Evolutionary conservation across 257 asterid genomes (phyloP).

Genomic region (Eustoma russellianum): DNA sequence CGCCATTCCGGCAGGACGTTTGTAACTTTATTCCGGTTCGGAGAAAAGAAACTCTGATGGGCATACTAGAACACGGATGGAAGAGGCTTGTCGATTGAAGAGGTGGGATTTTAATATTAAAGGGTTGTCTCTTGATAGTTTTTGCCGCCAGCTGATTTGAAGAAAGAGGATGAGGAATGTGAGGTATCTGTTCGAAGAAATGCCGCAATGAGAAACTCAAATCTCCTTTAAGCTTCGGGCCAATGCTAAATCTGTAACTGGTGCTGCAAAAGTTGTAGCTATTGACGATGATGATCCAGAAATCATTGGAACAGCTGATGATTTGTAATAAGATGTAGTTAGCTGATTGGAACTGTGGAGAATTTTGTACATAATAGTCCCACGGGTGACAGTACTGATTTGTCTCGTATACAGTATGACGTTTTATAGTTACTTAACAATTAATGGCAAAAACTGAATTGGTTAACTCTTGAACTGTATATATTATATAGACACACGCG

Average conservation of each 20-base stretch:
- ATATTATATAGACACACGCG: too few species aligned
- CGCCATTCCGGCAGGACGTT: slow-evolving; percentile 66
- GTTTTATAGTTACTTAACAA: not conserved
- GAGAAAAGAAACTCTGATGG: slow-evolving; percentile 44
- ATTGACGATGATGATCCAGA: slow-evolving; percentile 45
- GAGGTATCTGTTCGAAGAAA: slow-evolving; percentile 14
- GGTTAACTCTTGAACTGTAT: too few species aligned
- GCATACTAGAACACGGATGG: slow-evolving; percentile 68
- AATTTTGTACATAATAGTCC: slow-evolving; percentile 29
- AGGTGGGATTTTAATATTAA: slow-evolving; percentile 73
- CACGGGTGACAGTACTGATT: not conserved
- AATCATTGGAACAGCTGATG: slow-evolving; percentile 23
- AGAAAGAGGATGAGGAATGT: slow-evolving; percentile 50
- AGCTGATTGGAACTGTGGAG: slow-evolving; percentile 12
- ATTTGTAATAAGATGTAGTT: slow-evolving; percentile 13
- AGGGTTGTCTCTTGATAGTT: slow-evolving; percentile 53
- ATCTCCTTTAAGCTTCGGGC: slow-evolving; percentile 23
- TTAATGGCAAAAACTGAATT: too few species aligned
- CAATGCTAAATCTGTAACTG: slow-evolving; percentile 19
- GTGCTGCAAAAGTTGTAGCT: slow-evolving; percentile 42
- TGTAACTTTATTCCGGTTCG: slow-evolving; percentile 56
- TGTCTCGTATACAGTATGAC: not conserved
- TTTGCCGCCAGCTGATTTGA: slow-evolving; percentile 80
- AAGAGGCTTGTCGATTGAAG: slow-evolving; percentile 73
- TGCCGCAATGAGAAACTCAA: slow-evolving; percentile 11